These are phyloP conservation scores for Teratosphaeria zuluensis DNA, from an alignment of 2,329 filamentous ascomycete species.

Conservation along the genomic window DNA sequence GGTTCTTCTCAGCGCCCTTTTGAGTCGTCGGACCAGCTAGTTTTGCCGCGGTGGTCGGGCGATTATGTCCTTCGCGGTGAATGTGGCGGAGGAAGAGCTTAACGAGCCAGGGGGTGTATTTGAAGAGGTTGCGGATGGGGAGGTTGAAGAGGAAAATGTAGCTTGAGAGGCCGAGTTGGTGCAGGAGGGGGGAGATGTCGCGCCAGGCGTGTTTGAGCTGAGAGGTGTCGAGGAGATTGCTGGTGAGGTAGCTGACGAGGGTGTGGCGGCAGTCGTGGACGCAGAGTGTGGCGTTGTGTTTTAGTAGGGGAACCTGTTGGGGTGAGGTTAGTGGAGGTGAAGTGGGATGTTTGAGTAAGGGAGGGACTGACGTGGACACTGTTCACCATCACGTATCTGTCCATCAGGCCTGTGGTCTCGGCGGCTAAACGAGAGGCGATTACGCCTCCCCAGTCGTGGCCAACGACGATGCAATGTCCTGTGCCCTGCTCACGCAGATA, in stretches of 20 bases:
- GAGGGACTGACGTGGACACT: constrained; percentile 41
- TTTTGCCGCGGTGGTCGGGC: background rate
- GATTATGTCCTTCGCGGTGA: background rate
- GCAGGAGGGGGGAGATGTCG: background rate
- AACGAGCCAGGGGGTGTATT: background rate
- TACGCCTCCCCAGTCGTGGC: constrained; percentile 39
- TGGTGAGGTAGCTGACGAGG: constrained; percentile 1
- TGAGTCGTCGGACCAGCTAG: background rate
- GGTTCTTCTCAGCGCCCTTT: background rate
- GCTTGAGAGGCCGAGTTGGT: background rate
- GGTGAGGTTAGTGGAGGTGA: background rate
- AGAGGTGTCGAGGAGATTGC: background rate
- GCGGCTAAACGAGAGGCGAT: constrained; percentile 47
- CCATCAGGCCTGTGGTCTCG: constrained; percentile 47
- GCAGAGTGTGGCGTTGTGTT: background rate
- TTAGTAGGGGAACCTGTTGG: background rate
- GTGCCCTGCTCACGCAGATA: constrained; percentile 23
- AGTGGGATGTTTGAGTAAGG: background rate
- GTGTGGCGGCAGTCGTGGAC: constrained; percentile 10
- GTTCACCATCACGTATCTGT: constrained; percentile 47
- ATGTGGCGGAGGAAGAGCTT: constrained; percentile 1
- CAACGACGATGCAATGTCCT: constrained; percentile 33
- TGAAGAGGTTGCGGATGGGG: constrained; percentile 34
- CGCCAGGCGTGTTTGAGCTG: constrained; percentile 6
- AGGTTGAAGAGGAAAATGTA: constrained; percentile 44